Conservation (phyloP, 2,329 filamentous ascomycete species). For the Cryphonectria carpinicola region DNA sequence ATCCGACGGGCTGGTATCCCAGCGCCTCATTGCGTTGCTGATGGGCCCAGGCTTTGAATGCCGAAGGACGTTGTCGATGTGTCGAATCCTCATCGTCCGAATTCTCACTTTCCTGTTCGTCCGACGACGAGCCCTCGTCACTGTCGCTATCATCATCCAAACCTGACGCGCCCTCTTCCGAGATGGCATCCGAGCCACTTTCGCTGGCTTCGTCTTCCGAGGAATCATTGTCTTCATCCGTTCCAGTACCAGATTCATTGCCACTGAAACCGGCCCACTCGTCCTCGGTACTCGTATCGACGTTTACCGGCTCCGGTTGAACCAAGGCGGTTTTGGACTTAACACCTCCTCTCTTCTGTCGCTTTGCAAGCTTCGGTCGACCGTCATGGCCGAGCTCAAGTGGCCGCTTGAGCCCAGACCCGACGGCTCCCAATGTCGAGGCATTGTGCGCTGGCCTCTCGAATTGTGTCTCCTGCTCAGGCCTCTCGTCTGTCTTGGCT, state of each 20-base stretch:
- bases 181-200: slow-evolving; percentile 9
- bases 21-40: slow-evolving; percentile 83
- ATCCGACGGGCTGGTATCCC: slow-evolving; percentile 60
- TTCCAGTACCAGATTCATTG: slow-evolving; percentile 31
- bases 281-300: slow-evolving; percentile 33
- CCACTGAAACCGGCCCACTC: slow-evolving; percentile 67
- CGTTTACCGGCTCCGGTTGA: slow-evolving; percentile 47
- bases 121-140: slow-evolving; percentile 23
- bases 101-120: slow-evolving; percentile 37
- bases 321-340: slow-evolving; percentile 56
- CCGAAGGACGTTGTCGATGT: slow-evolving; percentile 53
- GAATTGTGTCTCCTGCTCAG: background rate
- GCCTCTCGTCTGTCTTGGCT: background rate
- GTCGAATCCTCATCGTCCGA: slow-evolving; percentile 35
- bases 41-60: slow-evolving; percentile 93
- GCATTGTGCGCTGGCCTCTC: background rate
- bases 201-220: background rate
- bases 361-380: slow-evolving; percentile 79
- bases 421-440: slow-evolving; percentile 45
- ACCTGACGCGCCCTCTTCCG: slow-evolving; percentile 34
- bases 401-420: slow-evolving; percentile 85
- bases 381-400: slow-evolving; percentile 80
- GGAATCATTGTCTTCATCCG: slow-evolving; percentile 36
- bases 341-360: slow-evolving; percentile 71
- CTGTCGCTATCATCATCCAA: slow-evolving; percentile 35